Conservation (phyloP, 2,329 filamentous ascomycete species). For the Curvularia sp. region DNA sequence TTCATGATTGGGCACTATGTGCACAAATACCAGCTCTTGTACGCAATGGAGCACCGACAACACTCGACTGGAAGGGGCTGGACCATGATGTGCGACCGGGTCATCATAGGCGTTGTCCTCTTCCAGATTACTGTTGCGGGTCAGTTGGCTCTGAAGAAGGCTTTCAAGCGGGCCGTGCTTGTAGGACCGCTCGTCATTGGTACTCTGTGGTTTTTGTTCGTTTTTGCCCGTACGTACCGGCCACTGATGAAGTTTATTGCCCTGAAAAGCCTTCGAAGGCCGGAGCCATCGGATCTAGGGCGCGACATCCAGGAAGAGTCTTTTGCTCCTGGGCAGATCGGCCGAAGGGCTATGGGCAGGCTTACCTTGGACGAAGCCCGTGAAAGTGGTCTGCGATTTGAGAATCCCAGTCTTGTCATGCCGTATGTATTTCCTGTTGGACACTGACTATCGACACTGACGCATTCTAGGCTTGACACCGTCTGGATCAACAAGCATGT, state of each 20-base stretch:
- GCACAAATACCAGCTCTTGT: conserved; percentile 96
- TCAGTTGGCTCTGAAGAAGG: conserved; percentile 75
- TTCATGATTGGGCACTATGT: conserved; percentile 84
- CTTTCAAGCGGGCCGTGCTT: conserved; percentile 74
- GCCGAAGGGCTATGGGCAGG: conserved; percentile 35
- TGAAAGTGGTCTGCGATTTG: conserved; percentile 72
- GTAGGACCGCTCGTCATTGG: conserved; percentile 77
- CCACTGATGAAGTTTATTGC: conserved; percentile 93
- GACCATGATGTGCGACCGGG: conserved; percentile 94
- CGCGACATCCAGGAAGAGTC: conserved; percentile 55
- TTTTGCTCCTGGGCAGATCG: conserved; percentile 18
- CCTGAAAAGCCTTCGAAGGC: conserved; percentile 78
- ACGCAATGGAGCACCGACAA: conserved; percentile 97
- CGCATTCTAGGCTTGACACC: conserved; percentile 63
- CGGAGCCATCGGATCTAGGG: conserved; percentile 60
- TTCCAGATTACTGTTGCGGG: conserved; percentile 93
- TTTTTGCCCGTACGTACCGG: conserved; percentile 80
- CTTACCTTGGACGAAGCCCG: conserved; percentile 75
- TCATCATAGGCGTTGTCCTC: conserved; percentile 83
- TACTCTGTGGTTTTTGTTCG: conserved; percentile 89
- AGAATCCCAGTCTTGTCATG: conserved; percentile 76
- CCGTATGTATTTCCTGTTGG: conserved; percentile 61
- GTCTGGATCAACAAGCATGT: conserved; percentile 66
- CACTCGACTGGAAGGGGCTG: conserved; percentile 93
- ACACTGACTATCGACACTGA: conserved; percentile 14